A percentile compares a stretch with the other conserved stretches of the same genome.
Evolutionary conservation across 2,329 filamentous ascomycete species (phyloP).

Genomic region (Fusarium setosum): DNA sequence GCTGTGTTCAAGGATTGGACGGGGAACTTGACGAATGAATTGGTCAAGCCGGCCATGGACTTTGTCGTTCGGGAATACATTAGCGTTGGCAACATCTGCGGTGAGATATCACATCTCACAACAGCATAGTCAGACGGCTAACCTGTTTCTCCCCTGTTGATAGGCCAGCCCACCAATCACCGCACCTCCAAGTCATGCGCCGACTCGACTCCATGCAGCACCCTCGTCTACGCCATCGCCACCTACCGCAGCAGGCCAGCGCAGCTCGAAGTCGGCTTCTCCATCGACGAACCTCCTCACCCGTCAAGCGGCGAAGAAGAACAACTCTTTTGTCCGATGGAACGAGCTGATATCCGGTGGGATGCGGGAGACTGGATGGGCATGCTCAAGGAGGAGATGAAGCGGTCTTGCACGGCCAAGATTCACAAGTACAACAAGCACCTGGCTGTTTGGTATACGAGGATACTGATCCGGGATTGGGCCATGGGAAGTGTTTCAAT

Average conservation of each 20-base stretch:
- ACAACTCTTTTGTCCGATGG: constrained; percentile 41
- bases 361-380: constrained; percentile 35
- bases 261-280: constrained; percentile 44
- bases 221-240: constrained; percentile 38
- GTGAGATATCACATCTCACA: constrained; percentile 28
- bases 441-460: constrained; percentile 45
- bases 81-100: constrained; percentile 42
- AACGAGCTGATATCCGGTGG: constrained; percentile 44
- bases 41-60: constrained; percentile 42
- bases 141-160: background rate
- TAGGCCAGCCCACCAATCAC: constrained; percentile 34
- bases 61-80: constrained; percentile 44
- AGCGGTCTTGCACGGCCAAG: constrained; percentile 37
- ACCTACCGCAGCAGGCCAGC: constrained; percentile 44
- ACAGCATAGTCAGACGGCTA: background rate
- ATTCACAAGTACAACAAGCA: constrained; percentile 47
- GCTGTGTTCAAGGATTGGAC: constrained; percentile 46
- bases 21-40: constrained; percentile 8
- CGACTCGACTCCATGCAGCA: constrained; percentile 24
- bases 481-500: constrained; percentile 40
- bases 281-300: constrained; percentile 30
- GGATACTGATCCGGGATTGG: constrained; percentile 40
- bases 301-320: constrained; percentile 5
- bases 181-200: constrained; percentile 27
- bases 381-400: constrained; percentile 32